Conservation (phyloP, 2,329 filamentous ascomycete genomes). For the Emergomyces africanus region DNA sequence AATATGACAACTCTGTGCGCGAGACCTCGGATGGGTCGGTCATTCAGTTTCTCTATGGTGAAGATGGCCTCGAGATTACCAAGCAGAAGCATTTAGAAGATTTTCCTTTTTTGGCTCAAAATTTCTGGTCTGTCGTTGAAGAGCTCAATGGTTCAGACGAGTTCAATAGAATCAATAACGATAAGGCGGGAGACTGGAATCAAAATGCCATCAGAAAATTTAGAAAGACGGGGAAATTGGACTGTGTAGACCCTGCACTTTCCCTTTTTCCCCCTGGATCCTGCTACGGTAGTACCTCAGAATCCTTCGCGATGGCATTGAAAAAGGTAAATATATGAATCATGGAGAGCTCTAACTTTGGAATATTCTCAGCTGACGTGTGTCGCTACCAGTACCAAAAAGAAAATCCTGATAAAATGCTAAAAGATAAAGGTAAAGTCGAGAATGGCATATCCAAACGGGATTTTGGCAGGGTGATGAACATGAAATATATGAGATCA, state of each 20-base stretch:
- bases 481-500: conserved; percentile 85
- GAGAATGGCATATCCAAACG: conserved; percentile 45
- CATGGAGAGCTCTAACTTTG: not conserved
- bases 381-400: conserved; percentile 53
- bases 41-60: conserved; percentile 91
- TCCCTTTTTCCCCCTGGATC: conserved; percentile 62
- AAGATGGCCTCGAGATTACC: conserved; percentile 87
- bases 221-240: conserved; percentile 56
- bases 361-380: not conserved
- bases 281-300: conserved; percentile 69
- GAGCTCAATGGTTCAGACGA: conserved; percentile 55
- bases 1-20: conserved; percentile 88
- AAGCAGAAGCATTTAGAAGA: conserved; percentile 87
- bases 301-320: conserved; percentile 64
- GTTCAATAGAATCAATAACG: conserved; percentile 47
- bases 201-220: conserved; percentile 65
- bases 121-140: conserved; percentile 66
- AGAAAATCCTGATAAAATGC: conserved; percentile 51
- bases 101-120: conserved; percentile 81
- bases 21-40: conserved; percentile 79
- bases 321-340: conserved; percentile 36
- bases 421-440: conserved; percentile 47
- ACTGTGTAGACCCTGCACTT: conserved; percentile 62
- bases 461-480: conserved; percentile 70
- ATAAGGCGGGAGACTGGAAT: conserved; percentile 50